Evolutionary conservation across 805 yeast species (phyloP), one percentile per base, ranked within the genome.

Genomic region (Starmerella roubikii): DNA sequence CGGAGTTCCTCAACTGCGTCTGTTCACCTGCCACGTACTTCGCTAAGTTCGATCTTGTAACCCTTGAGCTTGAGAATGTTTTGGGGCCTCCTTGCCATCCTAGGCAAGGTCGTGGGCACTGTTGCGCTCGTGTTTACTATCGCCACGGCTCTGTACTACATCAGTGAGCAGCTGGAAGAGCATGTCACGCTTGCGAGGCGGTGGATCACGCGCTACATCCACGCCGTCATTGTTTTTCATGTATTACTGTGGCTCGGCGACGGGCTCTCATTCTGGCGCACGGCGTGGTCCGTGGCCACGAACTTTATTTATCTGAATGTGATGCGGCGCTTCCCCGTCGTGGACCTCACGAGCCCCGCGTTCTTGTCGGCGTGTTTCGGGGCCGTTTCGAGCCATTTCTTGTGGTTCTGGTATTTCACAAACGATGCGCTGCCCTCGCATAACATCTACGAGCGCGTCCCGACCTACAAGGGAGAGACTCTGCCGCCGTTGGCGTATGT

Each of bases 131-230:
- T 80, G 0, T 60, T 53, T 41, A 50, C 83, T 17, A 76, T 80
- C 43, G 96, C 97, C 0, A 81, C 94, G 2, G 97, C 94, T 0
- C 64, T 91, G 25, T 91, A 85, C 64, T 86, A 85, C 52, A 66
- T 88, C 28, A 81, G 94, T 8, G 98, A 91, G 56, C 61, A 85
- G 24, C 93, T 91, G 13, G 98, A 91, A 56, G 96, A 86, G 53
- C 88, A 91, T 57, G 71, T 93, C 0, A 91, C 81, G 46, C 74
- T 85, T 35, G 82, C 97, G 10, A 78, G 73, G 51, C 61, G 83
- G 41, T 66, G 84, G 39, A 64, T 91, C 28, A 67, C 65, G 32
- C 67, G 76, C 46, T 56, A 74, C 37, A 84, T 86, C 25, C 73
- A 74, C 54, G 61, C 62, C 2, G 72, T 83, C n/a, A 69, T 80